Evolutionary conservation across 305 asterid genomes (phyloP).

Genomic region (Striga hermonthica): DNA sequence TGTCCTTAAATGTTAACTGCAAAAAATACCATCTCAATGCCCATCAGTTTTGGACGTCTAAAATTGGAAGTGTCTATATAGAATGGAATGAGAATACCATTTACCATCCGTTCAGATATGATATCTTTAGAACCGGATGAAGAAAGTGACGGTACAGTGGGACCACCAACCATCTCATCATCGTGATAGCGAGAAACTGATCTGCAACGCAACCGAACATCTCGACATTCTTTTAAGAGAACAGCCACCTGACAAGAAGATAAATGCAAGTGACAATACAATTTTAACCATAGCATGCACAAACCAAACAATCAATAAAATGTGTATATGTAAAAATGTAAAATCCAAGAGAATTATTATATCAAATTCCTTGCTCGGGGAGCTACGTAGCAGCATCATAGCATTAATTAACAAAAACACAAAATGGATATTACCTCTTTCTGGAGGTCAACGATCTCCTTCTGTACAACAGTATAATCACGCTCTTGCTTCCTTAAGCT

Average conservation of each 20-base stretch:
- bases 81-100: no score
- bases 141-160: constrained; percentile 34
- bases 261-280: no score
- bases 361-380: no score
- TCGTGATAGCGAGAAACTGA: constrained; percentile 41
- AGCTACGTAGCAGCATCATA: constrained; percentile 82
- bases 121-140: constrained; percentile 43
- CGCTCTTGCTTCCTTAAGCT: constrained; percentile 77
- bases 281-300: no score
- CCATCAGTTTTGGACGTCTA: constrained; percentile 15
- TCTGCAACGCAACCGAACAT: constrained; percentile 93
- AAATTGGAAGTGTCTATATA: neutral
- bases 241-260: no score
- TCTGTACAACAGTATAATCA: constrained; percentile 61
- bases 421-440: constrained; percentile 50
- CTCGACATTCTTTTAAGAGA: no score
- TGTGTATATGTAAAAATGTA: no score
- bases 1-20: constrained; percentile 89
- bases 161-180: constrained; percentile 35
- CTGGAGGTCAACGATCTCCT: constrained; percentile 76
- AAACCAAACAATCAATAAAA: no score
- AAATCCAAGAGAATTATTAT: no score
- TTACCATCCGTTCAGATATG: constrained; percentile 57
- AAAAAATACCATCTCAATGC: constrained; percentile 23
- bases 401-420: constrained; percentile 24